Base-by-base conservation (phyloP, 1,284 basidiomycete genomes). In the Thecaphora thlaspeos region DNA sequence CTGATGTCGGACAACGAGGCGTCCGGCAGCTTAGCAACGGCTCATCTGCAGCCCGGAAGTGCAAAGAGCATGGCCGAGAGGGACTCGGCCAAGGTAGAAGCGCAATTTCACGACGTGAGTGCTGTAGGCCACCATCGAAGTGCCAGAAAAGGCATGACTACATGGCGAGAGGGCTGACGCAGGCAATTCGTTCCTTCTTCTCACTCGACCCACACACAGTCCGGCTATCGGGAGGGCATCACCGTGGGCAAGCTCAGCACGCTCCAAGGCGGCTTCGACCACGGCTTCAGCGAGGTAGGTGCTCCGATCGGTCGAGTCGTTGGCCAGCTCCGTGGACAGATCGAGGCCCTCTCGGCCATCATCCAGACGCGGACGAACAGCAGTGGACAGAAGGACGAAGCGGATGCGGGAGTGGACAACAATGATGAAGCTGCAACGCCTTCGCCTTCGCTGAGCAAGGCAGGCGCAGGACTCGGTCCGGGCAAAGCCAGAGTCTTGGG, bases 201-300 rank as follows among this genome's bases (percentile, higher is more conserved):
- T n/a, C n/a, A n/a, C n/a, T 44, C 32, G n/a, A 37, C 24, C 19
- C 23, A 21, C 14, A 10, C 36, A 9, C 24, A 92, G 90, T 84
- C 84, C 19, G 90, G 90, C 2, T 92, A 91, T 70, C 85, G 90
- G 17, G 89, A 91, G 78, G 90, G 90, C 23, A 90, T 92, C 63
- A 88, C 85, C 0, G 85, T 86, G 3, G 90, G 90, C 11, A 92
- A 92, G 76, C 87, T 90, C 77, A 81, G 82, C 1, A 84, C 85
- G 11, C 81, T 91, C 0, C 90, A 93, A 68, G 80, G 84, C 56
- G 90, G 89, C 0, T 92, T 92, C 68, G 88, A 93, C 73, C 80
- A 82, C 17, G 90, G 88, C 17, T 92, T 88, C 68, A 86, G 85
- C 4, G 70, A 79, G 26, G 81, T 86, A 19, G 89, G 90, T 21